Base-by-base conservation (phyloP, 352 stramenopile species). In the Aphanomyces euteiches region DNA sequence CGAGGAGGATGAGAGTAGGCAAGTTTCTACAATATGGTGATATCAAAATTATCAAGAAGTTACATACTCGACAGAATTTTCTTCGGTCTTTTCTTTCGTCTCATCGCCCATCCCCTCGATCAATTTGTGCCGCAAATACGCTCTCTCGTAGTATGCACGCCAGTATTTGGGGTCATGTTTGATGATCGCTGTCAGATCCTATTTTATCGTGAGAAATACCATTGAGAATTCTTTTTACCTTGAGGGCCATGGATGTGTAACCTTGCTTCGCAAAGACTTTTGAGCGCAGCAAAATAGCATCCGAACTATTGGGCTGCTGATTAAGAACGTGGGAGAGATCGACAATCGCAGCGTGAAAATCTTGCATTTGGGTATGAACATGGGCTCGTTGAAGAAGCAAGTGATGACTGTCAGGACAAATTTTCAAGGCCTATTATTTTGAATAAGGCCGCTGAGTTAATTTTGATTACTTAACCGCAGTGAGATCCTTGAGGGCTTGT, bases 101-200 rank as follows among this genome's bases (percentile, higher is more conserved):
- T 61, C 64, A 41, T 54, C 43, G 3, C 7, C 64, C 13, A 70
- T n/a, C 4, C 85, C 81, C 54, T 93, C 85, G 53, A 93, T 79
- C 0, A 81, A 78, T 5, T 80, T 76, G 19, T 91, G 79, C 12
- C 85, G 83, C 36, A 93, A 76, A 41, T 81, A 86, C 5, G 81
- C 85, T 21, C 85, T 82, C 66, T 93, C 85, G 66, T 91, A 93
- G 63, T 89, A 89, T n/a, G 85, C 85, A 15, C 82, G 81, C 85
- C 85, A 93, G 72, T 84, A 90, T 40, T 75, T 75, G n/a, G 81
- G 77, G 47, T 93, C 85, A 12, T 84, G 74, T 0, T 76, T 66
- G 8, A 91, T 56, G 7, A 82, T 83, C 1, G 81, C 81, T 13
- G 85, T 86, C 17, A 91, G 69, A 43, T 93, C 85, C 19, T 91